These are phyloP conservation scores for Sorghum bicolor DNA, from an alignment of 176 grass and related monocot genomes.

Conservation along the genomic window Sorghum_bicolor_NCBIv3 NC_012873.2:3794501-3795000, in stretches of 20 bases:
- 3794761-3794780: slow-evolving; percentile 12
- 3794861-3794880: slow-evolving; percentile 40
- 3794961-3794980: background rate
- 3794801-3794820: background rate
- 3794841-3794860: slow-evolving; percentile 82
- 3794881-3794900: background rate
- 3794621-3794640: background rate
- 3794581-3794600: background rate
- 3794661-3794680: background rate
- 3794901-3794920: background rate
- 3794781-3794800: background rate
- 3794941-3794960: background rate
- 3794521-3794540: background rate
- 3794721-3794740: background rate
- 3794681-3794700: background rate
- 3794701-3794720: background rate
- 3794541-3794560: background rate
- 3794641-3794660: background rate
- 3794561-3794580: background rate
- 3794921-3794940: background rate
- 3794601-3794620: background rate
- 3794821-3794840: slow-evolving; percentile 35
- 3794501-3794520: slow-evolving; percentile 14
- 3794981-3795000: background rate
- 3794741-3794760: background rate